Conservation (phyloP, 1,284 basidiomycete genomes). For the Coniferiporia weirii region DNA sequence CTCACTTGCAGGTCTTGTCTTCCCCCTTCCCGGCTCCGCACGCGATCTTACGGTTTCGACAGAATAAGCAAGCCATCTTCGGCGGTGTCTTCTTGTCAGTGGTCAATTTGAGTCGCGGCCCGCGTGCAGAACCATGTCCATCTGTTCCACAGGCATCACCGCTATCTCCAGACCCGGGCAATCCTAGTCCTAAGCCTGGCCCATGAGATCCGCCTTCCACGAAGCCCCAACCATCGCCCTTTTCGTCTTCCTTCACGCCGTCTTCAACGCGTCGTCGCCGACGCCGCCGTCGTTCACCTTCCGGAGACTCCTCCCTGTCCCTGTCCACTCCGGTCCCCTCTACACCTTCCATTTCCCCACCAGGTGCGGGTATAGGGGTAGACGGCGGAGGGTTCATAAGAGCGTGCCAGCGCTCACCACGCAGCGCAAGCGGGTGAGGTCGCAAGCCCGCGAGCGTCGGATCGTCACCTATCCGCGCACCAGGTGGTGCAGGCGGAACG, state of each 20-base stretch:
- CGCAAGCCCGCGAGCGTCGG: neutral
- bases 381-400: neutral
- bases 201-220: constrained; percentile 15
- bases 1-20: constrained; percentile 17
- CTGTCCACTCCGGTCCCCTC: neutral
- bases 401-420: constrained; percentile 6
- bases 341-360: neutral
- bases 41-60: constrained; percentile 17
- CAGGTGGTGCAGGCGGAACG: constrained; percentile 4
- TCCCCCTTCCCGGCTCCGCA: constrained; percentile 11
- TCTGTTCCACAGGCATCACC: neutral
- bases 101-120: constrained; percentile 6
- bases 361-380: neutral
- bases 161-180: neutral
- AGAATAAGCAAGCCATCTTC: constrained; percentile 17
- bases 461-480: constrained; percentile 14
- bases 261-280: neutral
- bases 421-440: constrained; percentile 8
- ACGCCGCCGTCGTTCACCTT: neutral
- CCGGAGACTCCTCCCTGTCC: too few species aligned
- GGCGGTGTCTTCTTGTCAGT: constrained; percentile 15
- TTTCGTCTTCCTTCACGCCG: constrained; percentile 3
- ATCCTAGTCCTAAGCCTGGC: neutral
- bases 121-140: neutral
- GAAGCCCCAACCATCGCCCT: constrained; percentile 14